Evolutionary conservation across 257 asterid species (phyloP).

Genomic region (Solanum boliviense): DNA sequence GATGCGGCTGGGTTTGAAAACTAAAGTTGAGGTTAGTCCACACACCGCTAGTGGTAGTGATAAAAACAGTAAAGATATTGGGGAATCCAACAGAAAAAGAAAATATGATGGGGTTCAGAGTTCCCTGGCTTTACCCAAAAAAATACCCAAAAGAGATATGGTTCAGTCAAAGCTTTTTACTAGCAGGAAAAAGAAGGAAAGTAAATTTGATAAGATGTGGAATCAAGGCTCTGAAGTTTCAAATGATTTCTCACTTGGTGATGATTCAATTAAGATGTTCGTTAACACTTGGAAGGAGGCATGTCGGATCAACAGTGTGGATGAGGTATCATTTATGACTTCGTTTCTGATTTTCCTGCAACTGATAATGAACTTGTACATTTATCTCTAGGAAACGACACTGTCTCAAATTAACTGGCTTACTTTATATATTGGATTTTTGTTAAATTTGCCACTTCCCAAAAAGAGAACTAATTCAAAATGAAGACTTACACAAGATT

Average conservation of each 20-base stretch:
- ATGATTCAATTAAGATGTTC: slow-evolving; percentile 48
- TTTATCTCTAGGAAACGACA: neutral
- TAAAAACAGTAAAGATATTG: slow-evolving; percentile 15
- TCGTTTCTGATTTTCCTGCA: neutral
- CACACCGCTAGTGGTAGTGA: slow-evolving; percentile 15
- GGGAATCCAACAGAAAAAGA: slow-evolving; percentile 20
- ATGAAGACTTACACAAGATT: neutral
- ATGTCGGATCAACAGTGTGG: slow-evolving; percentile 34
- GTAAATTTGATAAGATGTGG: neutral
- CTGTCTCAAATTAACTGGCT: neutral
- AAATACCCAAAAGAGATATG: slow-evolving; percentile 26
- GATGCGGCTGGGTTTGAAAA: slow-evolving; percentile 59
- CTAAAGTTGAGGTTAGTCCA: slow-evolving; percentile 16
- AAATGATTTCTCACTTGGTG: slow-evolving; percentile 17
- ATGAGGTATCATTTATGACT: slow-evolving; percentile 42
- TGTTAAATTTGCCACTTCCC: neutral
- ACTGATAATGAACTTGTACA: neutral
- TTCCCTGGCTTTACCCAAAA: slow-evolving; percentile 21
- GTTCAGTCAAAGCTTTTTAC: neutral
- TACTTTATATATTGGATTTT: neutral
- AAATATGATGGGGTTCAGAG: slow-evolving; percentile 20
- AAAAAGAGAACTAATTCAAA: neutral
- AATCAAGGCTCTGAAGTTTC: neutral
- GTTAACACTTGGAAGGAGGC: slow-evolving; percentile 73
- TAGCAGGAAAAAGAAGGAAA: neutral